phyloP scores from a whole-genome alignment of 1,139 yeast genomes.

The Pichia sp. region DNA sequence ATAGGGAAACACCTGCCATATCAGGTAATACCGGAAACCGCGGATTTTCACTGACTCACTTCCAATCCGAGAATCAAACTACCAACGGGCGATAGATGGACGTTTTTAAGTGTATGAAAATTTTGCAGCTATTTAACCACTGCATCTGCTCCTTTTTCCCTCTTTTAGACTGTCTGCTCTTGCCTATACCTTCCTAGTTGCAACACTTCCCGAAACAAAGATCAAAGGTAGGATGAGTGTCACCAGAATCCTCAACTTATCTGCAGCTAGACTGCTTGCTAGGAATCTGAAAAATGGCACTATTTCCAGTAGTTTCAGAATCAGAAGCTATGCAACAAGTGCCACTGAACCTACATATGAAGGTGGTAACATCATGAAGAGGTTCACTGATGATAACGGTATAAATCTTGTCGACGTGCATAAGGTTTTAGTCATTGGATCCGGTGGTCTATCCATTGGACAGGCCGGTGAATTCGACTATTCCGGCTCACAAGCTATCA shows the following conservation, averaged over 20 bases:
- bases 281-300: constrained; percentile 1
- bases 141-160: no score
- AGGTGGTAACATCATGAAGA: constrained; percentile 47
- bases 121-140: no score
- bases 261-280: constrained; percentile 10
- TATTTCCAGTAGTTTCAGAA: no score
- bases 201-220: no score
- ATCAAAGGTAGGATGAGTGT: constrained; percentile 10
- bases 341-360: no score
- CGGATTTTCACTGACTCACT: constrained; percentile 15
- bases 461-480: constrained; percentile 99
- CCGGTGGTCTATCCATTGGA: constrained; percentile 97
- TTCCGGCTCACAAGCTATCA: constrained; percentile 96
- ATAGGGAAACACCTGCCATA: constrained; percentile 9
- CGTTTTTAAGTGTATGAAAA: no score
- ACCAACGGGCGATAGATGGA: neutral
- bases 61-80: neutral
- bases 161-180: no score
- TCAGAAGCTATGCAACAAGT: constrained; percentile 24
- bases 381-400: constrained; percentile 41
- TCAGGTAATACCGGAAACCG: constrained; percentile 25
- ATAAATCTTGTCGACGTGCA: constrained; percentile 71
- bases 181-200: no score
- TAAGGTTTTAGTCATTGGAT: constrained; percentile 88
- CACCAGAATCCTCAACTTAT: constrained; percentile 6